Evolutionary conservation across 2,329 filamentous ascomycete genomes (phyloP).

Genomic region (Colletotrichum graminicola): DNA sequence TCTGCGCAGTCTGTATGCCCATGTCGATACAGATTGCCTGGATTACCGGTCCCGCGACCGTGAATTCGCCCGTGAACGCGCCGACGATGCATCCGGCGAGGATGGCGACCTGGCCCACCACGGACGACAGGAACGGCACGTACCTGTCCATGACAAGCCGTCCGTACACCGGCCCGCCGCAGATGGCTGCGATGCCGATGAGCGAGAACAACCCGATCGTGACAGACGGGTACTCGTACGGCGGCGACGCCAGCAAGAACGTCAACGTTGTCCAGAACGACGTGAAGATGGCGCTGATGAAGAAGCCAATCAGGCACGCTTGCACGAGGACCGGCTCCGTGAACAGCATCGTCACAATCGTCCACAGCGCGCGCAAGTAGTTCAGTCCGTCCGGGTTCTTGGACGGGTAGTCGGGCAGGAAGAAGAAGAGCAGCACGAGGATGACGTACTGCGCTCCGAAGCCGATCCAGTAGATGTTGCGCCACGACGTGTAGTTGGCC

Average conservation of each 20-base stretch:
- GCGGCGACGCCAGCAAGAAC: conserved; percentile 78
- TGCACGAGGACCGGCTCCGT: conserved; percentile 78
- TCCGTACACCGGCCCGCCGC: conserved; percentile 76
- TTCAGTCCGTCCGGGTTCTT: conserved; percentile 75
- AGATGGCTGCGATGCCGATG: conserved; percentile 78
- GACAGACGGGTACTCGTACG: conserved; percentile 76
- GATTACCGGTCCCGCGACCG: conserved; percentile 78
- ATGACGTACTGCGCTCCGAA: conserved; percentile 79
- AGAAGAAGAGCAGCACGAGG: conserved; percentile 73
- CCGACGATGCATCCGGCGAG: conserved; percentile 74
- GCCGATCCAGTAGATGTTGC: conserved; percentile 83
- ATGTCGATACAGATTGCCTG: conserved; percentile 79
- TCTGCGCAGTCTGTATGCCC: conserved; percentile 79
- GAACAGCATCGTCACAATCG: conserved; percentile 73
- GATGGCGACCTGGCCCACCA: conserved; percentile 71
- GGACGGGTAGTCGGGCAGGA: conserved; percentile 84
- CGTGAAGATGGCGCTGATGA: conserved; percentile 65
- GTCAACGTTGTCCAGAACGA: conserved; percentile 76
- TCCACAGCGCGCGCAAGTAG: conserved; percentile 75
- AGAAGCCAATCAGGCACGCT: conserved; percentile 74
- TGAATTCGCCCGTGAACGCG: conserved; percentile 75
- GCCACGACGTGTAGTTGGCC: conserved; percentile 80
- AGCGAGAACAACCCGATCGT: conserved; percentile 83
- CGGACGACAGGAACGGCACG: conserved; percentile 74
- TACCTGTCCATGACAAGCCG: conserved; percentile 77